Base-by-base conservation (phyloP, 2,329 filamentous ascomycete genomes). In the Cercospora berteroae region DNA sequence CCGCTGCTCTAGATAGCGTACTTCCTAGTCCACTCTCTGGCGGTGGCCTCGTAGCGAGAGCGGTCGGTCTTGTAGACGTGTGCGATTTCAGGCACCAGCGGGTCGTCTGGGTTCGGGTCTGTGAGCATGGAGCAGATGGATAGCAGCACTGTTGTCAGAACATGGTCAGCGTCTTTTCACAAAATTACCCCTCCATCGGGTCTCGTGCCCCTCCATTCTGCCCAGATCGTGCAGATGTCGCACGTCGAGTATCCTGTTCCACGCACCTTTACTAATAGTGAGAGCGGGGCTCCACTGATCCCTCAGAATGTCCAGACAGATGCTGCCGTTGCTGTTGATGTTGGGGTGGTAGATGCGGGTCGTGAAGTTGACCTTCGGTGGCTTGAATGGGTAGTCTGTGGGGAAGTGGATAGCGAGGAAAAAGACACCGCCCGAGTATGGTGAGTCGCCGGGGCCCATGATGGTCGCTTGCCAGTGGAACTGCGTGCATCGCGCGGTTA, bases 401-500 rank as follows among this genome's bases (percentile, higher is more conserved):
- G 95, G 95, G 87, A 99, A 98, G 84, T 97, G 93, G 80, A 99
- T 99, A 75, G 91, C 90, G 74, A 99, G 88, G 89, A 99, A 99
- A 88, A 99, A 99, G 76, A 99, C 94, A 79, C 95, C 95, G 81
- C 94, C 94, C 60, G 94, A 93, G 87, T 98, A 99, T 81, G 95
- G 95, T 79, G 93, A 97, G 83, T 98, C 95, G 81, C 91, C 87
- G 81, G 95, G 95, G 83, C 95, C 95, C 95, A 99, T 99, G 81
- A 99, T 99, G 63, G 95, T 99, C 78, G 95, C 95, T 90, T 99
- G 95, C 95, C 95, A 99, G 89, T 98, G 95, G 81, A 99, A 99
- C 94, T 99, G 77, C 77, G 42, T 27, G 44, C 70, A 63, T 60
- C 66, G 25, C 39, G 18, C 36, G 63, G 66, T 70, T 56, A 68